A percentile compares a stretch with the other conserved stretches of the same genome.
These are phyloP conservation scores for Candolleomyces aberdarensis DNA, from an alignment of 768 basidiomycete genomes.

Conservation along the genomic window DNA sequence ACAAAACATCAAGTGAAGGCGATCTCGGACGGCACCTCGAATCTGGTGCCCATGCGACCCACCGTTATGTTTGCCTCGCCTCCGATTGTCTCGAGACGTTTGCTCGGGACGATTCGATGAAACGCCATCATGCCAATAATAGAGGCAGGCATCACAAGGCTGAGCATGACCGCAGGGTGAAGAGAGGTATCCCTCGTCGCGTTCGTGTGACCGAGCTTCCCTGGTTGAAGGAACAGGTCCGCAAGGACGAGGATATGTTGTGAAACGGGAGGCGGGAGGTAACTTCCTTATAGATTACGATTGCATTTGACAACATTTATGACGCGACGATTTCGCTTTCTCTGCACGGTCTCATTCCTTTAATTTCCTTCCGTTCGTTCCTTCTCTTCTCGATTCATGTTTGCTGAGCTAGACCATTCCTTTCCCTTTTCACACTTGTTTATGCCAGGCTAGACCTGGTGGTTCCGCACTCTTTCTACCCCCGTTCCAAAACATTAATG, in stretches of 20 bases:
- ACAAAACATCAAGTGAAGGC: conserved; percentile 3
- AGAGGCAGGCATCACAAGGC: conserved; percentile 2
- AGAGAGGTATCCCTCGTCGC: background rate
- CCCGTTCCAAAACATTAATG: too few relatives aligned
- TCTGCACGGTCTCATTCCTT: background rate
- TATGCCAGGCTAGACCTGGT: too few relatives aligned
- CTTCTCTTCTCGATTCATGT: background rate
- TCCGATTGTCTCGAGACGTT: conserved; percentile 3
- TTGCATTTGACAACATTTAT: too few relatives aligned
- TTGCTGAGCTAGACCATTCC: background rate
- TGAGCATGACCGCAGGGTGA: background rate
- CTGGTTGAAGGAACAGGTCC: background rate
- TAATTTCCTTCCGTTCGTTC: background rate
- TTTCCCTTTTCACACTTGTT: background rate
- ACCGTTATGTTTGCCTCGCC: conserved; percentile 5
- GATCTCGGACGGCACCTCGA: conserved; percentile 13
- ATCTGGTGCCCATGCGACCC: conserved; percentile 3
- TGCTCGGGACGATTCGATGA: conserved; percentile 11
- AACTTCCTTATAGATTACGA: too few relatives aligned
- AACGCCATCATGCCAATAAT: conserved; percentile 9
- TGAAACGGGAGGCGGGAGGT: too few relatives aligned
- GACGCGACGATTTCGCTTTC: background rate
- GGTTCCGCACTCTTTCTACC: background rate
- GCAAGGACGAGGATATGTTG: too few relatives aligned
- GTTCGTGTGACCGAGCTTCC: background rate